phyloP scores from a whole-genome alignment of 441 rosid species.

The Mallotus repandus region DNA sequence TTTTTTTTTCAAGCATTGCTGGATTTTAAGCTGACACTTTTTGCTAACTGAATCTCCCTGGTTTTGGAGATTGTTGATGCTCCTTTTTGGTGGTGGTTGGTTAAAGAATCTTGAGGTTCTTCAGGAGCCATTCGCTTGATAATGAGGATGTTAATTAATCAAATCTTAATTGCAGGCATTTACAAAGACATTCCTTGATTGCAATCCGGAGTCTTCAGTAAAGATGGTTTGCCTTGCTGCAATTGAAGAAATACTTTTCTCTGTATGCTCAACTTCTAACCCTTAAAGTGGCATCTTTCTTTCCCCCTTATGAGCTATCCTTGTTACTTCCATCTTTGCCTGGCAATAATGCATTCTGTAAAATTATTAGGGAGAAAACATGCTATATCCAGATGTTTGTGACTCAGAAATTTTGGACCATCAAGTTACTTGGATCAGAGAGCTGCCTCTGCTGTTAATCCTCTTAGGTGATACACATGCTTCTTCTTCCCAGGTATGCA shows the following conservation, averaged over 20 bases:
- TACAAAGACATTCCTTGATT: constrained; percentile 60
- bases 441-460: constrained; percentile 60
- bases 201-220: constrained; percentile 63
- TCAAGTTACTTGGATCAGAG: constrained; percentile 67
- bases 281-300: constrained; percentile 1
- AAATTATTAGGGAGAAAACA: constrained; percentile 46
- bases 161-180: constrained; percentile 63
- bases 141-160: constrained; percentile 13
- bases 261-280: constrained; percentile 50
- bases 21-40: not conserved
- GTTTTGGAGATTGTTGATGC: constrained; percentile 12
- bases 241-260: constrained; percentile 62
- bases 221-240: constrained; percentile 64
- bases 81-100: constrained; percentile 11
- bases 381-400: constrained; percentile 34
- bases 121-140: constrained; percentile 12
- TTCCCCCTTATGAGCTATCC: not conserved
- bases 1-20: constrained; percentile 22
- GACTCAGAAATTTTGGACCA: constrained; percentile 46
- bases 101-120: constrained; percentile 5
- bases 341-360: constrained; percentile 17
- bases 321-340: not conserved
- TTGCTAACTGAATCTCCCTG: constrained; percentile 7
- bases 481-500: constrained; percentile 57
- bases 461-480: constrained; percentile 61